These are phyloP conservation scores for Metschnikowia lachancei DNA, from an alignment of 805 yeast species.

Conservation along the genomic window DNA sequence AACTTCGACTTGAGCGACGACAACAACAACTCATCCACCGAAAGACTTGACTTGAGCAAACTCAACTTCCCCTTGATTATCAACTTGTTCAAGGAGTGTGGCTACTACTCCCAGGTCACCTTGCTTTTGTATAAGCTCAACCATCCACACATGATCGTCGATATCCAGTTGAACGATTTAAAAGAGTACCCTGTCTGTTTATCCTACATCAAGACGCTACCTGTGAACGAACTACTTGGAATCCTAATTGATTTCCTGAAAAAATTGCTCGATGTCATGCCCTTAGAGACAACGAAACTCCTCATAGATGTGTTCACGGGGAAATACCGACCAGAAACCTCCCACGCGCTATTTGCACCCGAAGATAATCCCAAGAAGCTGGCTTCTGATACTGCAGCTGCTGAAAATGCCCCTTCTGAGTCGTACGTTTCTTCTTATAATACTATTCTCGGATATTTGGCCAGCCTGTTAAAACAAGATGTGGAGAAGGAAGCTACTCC, in stretches of 20 bases:
- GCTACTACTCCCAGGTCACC: conserved; percentile 64
- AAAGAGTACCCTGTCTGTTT: conserved; percentile 59
- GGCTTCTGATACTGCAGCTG: conserved; percentile 13
- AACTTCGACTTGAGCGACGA: conserved; percentile 29
- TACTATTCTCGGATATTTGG: conserved; percentile 19
- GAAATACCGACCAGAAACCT: conserved; percentile 51
- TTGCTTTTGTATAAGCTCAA: conserved; percentile 66
- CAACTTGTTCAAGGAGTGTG: conserved; percentile 68
- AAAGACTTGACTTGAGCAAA: conserved; percentile 12
- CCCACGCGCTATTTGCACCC: conserved; percentile 11
- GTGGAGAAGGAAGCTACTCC: conserved; percentile 1
- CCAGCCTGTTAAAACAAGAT: conserved; percentile 9
- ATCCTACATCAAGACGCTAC: conserved; percentile 61
- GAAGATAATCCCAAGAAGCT: conserved; percentile 15
- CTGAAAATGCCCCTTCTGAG: background rate
- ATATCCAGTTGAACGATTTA: conserved; percentile 66
- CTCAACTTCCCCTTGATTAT: conserved; percentile 64
- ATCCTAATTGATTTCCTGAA: conserved; percentile 68
- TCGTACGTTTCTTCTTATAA: conserved; percentile 16
- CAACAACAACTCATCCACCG: conserved; percentile 8
- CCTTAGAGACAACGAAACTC: conserved; percentile 78
- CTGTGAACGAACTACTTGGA: conserved; percentile 73
- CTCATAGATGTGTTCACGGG: conserved; percentile 90
- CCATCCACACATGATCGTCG: conserved; percentile 73
- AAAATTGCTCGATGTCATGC: conserved; percentile 59